Conservation (phyloP, 2,329 filamentous ascomycete species). For the Aureobasidium mangrovei region DNA sequence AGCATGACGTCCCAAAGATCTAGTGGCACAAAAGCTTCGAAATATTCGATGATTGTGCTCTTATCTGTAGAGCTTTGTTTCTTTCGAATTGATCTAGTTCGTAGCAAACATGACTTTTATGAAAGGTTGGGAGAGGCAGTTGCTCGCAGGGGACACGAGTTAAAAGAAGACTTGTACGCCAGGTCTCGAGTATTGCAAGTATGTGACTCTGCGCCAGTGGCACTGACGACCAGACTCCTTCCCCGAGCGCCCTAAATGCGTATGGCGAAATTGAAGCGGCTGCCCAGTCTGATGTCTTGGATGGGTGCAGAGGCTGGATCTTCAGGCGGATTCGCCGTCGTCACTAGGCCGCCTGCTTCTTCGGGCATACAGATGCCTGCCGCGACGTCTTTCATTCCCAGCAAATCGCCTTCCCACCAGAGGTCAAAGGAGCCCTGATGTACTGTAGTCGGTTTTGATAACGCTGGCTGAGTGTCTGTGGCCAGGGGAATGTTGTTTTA, state of each 20-base stretch:
- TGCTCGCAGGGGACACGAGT: no score
- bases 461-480: no score
- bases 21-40: no score
- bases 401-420: constrained; percentile 70
- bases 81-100: no score
- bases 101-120: no score
- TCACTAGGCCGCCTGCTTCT: constrained; percentile 66
- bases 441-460: no score
- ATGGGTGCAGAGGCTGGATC: constrained; percentile 49
- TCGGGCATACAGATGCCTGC: constrained; percentile 64
- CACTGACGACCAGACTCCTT: constrained; percentile 56
- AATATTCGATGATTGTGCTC: no score
- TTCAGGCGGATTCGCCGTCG: constrained; percentile 61
- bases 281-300: constrained; percentile 53
- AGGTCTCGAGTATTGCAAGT: constrained; percentile 58
- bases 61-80: no score
- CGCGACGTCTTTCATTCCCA: constrained; percentile 72
- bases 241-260: no score
- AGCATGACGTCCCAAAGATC: no score
- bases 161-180: constrained; percentile 31
- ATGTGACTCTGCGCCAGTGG: constrained; percentile 61
- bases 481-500: no score
- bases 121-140: no score
- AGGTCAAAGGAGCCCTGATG: constrained; percentile 59
- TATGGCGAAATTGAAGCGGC: constrained; percentile 62